Base-by-base conservation (phyloP, 2,329 filamentous ascomycete species). In the Cadophora malorum region DNA sequence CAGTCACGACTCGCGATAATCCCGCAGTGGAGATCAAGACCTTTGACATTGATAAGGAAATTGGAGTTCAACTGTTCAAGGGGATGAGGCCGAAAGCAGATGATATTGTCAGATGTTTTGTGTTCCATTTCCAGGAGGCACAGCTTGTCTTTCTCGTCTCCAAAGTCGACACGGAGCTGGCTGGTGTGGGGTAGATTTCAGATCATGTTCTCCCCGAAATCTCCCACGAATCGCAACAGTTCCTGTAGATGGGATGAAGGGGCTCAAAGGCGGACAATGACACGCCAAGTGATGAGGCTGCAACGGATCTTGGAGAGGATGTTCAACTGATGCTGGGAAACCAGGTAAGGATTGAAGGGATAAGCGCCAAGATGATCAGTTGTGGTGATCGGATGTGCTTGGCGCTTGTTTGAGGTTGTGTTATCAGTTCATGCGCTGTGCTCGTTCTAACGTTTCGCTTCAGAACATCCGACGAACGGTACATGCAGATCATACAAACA, bases 401-500 rank as follows among this genome's bases (percentile, higher is more conserved):
- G 45, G 45, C 45, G 45, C 45, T 49, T 49, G 45, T 49, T 49
- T 49, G 19, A 49, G 45, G 10, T 8, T 49, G 45, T 49, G 45
- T 21, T 49, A 19, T 49, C 3, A 6, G 45, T 45, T 45, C 41
- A 45, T 45, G 41, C 41, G 41, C 16, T 45, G 9, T 5, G 41
- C 14, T 45, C 41, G 41, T 19, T 45, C n/a, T 45, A 45, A 45
- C 41, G 41, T 49, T 49, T 49, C 45, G 45, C 45, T 49, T 21
- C 45, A 9, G 45, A 9, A 49, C 45, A 49, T 49, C 45, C 45
- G 45, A 49, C 45, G 45, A 49, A 49, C 19, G n/a, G 45, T 21
- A 49, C 45, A 14, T 21, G 45, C n/a, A 49, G 45, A 49, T 49
- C 45, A 49, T 49, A 49, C 45, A 49, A 49, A 49, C 45, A 49